Evolutionary conservation across 352 stramenopile genomes (phyloP).

Genomic region (Globisporangium polare): DNA sequence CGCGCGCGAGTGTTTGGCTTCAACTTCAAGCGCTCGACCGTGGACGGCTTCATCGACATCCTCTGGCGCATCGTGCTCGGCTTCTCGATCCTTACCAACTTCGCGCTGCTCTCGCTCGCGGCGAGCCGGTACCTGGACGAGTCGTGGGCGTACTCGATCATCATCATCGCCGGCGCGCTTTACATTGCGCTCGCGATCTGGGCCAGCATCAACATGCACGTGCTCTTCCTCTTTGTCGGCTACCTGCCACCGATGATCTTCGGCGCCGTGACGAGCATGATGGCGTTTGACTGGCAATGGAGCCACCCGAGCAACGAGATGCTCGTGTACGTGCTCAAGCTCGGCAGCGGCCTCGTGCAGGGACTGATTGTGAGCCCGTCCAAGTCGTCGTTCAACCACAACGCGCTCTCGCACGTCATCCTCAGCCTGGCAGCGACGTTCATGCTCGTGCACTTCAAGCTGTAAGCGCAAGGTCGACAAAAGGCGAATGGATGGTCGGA

Average conservation of each 20-base stretch:
- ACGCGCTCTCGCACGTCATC: slow-evolving; percentile 83
- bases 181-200: slow-evolving; percentile 75
- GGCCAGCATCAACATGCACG: slow-evolving; percentile 81
- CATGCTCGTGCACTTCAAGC: slow-evolving; percentile 80
- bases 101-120: slow-evolving; percentile 72
- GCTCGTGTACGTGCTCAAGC: slow-evolving; percentile 78
- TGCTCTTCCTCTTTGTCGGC: slow-evolving; percentile 76
- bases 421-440: slow-evolving; percentile 79
- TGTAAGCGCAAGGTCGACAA: slow-evolving; percentile 25
- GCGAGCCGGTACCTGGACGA: slow-evolving; percentile 72
- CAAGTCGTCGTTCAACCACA: slow-evolving; percentile 88
- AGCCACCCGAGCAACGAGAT: slow-evolving; percentile 77
- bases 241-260: slow-evolving; percentile 84
- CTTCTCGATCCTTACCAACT: slow-evolving; percentile 83
- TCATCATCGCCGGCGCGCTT: slow-evolving; percentile 50
- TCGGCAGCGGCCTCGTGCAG: slow-evolving; percentile 75
- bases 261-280: slow-evolving; percentile 64
- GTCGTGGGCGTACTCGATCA: slow-evolving; percentile 74
- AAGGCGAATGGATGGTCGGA: not conserved
- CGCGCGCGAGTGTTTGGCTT: slow-evolving; percentile 74
- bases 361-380: slow-evolving; percentile 75
- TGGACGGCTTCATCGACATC: slow-evolving; percentile 69
- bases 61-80: slow-evolving; percentile 82
- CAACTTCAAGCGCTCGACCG: slow-evolving; percentile 57
- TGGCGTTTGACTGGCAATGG: slow-evolving; percentile 80